A percentile compares a stretch with the other conserved stretches of the same genome.
phyloP scores from a whole-genome alignment of 306 rosid species.

The Ziziphus jujuba region DNA sequence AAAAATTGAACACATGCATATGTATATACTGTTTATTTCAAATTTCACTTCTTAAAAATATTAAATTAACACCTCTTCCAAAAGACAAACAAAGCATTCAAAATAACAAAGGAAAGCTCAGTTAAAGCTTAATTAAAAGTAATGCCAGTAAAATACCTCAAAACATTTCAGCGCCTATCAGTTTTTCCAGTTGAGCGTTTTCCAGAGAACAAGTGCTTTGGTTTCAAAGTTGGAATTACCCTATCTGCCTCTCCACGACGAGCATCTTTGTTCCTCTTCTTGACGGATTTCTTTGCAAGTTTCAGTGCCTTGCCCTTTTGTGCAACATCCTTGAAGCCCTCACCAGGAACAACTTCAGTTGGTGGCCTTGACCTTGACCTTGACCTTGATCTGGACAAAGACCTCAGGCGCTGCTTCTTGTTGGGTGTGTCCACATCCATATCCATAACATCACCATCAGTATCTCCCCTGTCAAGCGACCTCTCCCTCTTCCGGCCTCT shows the following conservation, averaged over 20 bases:
- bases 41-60: background rate
- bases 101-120: too few species aligned
- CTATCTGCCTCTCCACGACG: conserved; percentile 94
- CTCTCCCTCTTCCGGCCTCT: conserved; percentile 77
- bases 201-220: conserved; percentile 83
- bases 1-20: background rate
- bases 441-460: conserved; percentile 54
- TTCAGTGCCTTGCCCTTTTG: conserved; percentile 71
- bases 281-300: conserved; percentile 59
- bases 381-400: conserved; percentile 41
- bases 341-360: conserved; percentile 75
- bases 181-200: conserved; percentile 77
- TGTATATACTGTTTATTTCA: background rate
- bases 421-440: conserved; percentile 61
- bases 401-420: conserved; percentile 61
- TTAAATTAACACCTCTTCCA: background rate
- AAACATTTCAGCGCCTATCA: conserved; percentile 55
- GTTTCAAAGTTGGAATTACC: conserved; percentile 72
- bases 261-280: conserved; percentile 74
- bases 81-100: too few species aligned
- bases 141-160: conserved; percentile 20
- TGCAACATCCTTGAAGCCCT: conserved; percentile 71
- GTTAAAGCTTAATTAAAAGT: background rate
- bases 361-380: conserved; percentile 66
- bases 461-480: conserved; percentile 45